A percentile compares a stretch with the other conserved stretches of the same genome.
These are phyloP conservation scores for Trichophyton rubrum DNA, from an alignment of 2,329 filamentous ascomycete genomes.

Conservation along the genomic window DNA sequence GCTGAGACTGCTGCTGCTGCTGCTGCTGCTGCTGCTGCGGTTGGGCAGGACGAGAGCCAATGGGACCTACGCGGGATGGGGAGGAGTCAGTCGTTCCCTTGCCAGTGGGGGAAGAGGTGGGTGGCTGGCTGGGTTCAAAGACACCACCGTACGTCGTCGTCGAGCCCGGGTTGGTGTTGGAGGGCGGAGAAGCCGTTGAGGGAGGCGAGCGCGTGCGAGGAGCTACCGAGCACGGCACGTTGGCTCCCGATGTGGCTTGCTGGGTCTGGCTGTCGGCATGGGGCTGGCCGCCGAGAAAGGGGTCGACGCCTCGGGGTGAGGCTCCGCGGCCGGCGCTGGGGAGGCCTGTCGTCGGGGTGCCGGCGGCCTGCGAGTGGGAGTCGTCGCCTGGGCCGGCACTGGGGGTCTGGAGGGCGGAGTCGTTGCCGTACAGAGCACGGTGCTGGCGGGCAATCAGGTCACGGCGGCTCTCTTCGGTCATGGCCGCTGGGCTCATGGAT, in stretches of 20 bases:
- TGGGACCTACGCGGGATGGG: conserved; percentile 71
- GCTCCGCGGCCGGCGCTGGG: conserved; percentile 53
- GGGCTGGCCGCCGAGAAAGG: conserved; percentile 41
- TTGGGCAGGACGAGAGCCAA: conserved; percentile 64
- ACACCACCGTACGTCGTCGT: conserved; percentile 37
- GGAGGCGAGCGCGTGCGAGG: conserved; percentile 46
- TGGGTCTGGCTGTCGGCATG: conserved; percentile 36
- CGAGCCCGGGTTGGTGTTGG: conserved; percentile 35
- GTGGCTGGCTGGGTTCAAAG: conserved; percentile 43
- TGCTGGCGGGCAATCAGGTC: conserved; percentile 94
- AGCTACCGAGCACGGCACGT: conserved; percentile 30
- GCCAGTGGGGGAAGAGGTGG: conserved; percentile 73
- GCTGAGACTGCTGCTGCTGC: conserved; percentile 31
- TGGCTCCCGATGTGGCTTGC: conserved; percentile 29
- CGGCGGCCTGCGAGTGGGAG: conserved; percentile 50
- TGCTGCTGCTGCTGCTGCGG: not conserved
- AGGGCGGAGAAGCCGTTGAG: conserved; percentile 74
- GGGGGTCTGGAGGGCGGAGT: conserved; percentile 54
- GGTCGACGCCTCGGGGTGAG: conserved; percentile 71
- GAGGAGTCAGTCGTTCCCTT: conserved; percentile 57
- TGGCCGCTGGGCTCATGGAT: conserved; percentile 67
- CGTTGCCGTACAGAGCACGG: conserved; percentile 78
- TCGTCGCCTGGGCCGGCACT: conserved; percentile 57
- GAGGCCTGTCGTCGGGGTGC: conserved; percentile 31
- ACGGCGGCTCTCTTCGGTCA: conserved; percentile 92